Base-by-base conservation (phyloP, 805 yeast species). In the Lipomyces japonicus region DNA sequence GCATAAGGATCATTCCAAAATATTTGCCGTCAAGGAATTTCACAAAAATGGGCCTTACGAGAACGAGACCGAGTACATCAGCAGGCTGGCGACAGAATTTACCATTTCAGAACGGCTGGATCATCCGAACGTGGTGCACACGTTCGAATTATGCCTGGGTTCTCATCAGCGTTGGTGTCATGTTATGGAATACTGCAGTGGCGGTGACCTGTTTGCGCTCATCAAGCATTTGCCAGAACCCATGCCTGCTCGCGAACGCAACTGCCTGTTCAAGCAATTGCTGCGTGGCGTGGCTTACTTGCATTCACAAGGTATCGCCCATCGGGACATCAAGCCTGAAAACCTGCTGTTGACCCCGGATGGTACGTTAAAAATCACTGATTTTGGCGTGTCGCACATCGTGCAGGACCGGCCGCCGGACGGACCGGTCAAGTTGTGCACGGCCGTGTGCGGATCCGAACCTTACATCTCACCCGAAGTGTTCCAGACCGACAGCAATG, bases 391-490 rank as follows among this genome's bases (percentile, higher is more conserved):
- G 79, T 87, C 70, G 73, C 79, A 65, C 45, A 77, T 77, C 63
- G 85, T 82, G 56, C 75, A 75, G 36, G 61, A 58, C 79, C 79
- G 2, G 63, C 50, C 38, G 37, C 60, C 44, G 34, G 74, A 73
- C 31, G 82, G 69, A 35, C 47, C 75, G 25, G 75, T 86, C 40
- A 88, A 82, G 64, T 64, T 81, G 31, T 79, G 85, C 62, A 81
- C 79, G 42, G 95, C 95, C 3, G 74, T 86, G 4, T 83, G 89
- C 67, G 96, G 96, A 6, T 83, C 93, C 0, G 79, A 85, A 5
- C 95, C 96, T 2, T 88, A 88, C 66, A 86, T 89, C 62, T 95
- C 96, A 0, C 96, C 96, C 0, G 96, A 88, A 68, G 93, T 65
- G 56, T 63, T 44, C 72, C 76, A 24, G 6, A n/a, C n/a, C 48